Conservation (phyloP, 116 monocot genomes). For the Phalaenopsis hybrid region DNA sequence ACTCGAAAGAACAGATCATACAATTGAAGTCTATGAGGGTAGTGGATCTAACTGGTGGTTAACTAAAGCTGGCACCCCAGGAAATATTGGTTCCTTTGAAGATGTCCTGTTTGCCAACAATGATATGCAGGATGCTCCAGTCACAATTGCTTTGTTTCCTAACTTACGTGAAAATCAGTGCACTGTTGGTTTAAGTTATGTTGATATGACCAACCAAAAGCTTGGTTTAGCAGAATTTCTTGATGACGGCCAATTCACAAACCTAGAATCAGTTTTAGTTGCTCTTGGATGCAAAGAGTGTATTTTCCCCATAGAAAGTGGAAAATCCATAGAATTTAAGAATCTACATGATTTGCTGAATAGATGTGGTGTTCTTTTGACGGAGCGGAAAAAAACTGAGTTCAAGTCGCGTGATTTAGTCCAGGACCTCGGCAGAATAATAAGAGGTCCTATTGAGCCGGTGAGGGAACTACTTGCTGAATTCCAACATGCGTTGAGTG, state of each 20-base stretch:
- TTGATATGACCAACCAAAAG: slow-evolving; percentile 67
- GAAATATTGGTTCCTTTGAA: slow-evolving; percentile 91
- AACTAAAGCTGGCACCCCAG: slow-evolving; percentile 80
- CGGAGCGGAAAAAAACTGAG: slow-evolving; percentile 84
- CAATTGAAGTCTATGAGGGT: slow-evolving; percentile 86
- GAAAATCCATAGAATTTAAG: slow-evolving; percentile 44
- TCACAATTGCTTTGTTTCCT: slow-evolving; percentile 62
- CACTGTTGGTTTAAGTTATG: slow-evolving; percentile 69
- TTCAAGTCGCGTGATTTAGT: slow-evolving; percentile 89
- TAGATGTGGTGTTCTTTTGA: slow-evolving; percentile 78
- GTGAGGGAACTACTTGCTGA: slow-evolving; percentile 80
- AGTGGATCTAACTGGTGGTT: slow-evolving; percentile 89
- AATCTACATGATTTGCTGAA: slow-evolving; percentile 47
- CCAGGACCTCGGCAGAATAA: slow-evolving; percentile 82
- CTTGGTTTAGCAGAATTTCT: slow-evolving; percentile 88
- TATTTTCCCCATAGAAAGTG: slow-evolving; percentile 63
- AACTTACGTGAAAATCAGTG: slow-evolving; percentile 65
- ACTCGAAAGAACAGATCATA: slow-evolving; percentile 82
- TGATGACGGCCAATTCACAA: slow-evolving; percentile 91
- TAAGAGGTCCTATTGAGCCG: slow-evolving; percentile 83
- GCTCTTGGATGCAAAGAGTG: slow-evolving; percentile 98
- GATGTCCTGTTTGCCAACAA: slow-evolving; percentile 96
- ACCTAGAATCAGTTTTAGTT: slow-evolving; percentile 80
- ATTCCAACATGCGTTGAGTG: slow-evolving; percentile 66
- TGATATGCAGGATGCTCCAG: slow-evolving; percentile 98